phyloP scores from a whole-genome alignment of 2,329 filamentous ascomycete species.

The Cercospora zeina region DNA sequence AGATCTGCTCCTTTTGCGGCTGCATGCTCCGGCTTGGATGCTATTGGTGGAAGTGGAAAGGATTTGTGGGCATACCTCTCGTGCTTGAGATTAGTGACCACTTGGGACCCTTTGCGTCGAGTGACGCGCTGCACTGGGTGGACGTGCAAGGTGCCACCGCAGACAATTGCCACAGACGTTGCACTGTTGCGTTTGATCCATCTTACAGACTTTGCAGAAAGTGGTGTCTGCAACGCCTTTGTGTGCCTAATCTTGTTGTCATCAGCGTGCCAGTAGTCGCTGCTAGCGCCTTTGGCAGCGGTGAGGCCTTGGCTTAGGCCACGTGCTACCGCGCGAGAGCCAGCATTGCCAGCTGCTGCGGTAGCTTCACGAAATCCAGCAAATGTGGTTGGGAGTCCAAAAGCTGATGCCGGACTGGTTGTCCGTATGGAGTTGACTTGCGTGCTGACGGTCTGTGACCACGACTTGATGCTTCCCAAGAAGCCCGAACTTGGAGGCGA shows the following conservation, averaged over 20 bases:
- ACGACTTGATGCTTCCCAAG: slow-evolving; percentile 39
- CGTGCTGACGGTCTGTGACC: slow-evolving; percentile 47
- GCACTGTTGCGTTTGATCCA: slow-evolving; percentile 66
- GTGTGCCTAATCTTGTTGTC: slow-evolving; percentile 70
- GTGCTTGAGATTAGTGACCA: slow-evolving; percentile 51
- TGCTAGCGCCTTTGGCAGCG: slow-evolving; percentile 68
- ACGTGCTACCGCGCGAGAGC: slow-evolving; percentile 69
- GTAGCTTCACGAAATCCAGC: slow-evolving; percentile 38
- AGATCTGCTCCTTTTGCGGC: slow-evolving; percentile 12
- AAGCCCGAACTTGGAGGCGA: slow-evolving; percentile 39
- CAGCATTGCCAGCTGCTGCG: slow-evolving; percentile 54
- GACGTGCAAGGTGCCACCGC: slow-evolving; percentile 65
- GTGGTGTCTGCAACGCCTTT: slow-evolving; percentile 53
- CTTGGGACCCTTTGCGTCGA: slow-evolving; percentile 45
- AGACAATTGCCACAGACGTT: slow-evolving; percentile 64
- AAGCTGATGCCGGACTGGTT: slow-evolving; percentile 23
- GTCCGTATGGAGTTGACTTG: slow-evolving; percentile 38
- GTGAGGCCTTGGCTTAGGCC: slow-evolving; percentile 73
- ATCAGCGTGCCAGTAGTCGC: slow-evolving; percentile 69
- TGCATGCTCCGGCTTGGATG: slow-evolving; percentile 20
- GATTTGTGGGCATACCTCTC: slow-evolving; percentile 34
- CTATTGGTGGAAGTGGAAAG: slow-evolving; percentile 33
- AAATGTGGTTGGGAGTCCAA: slow-evolving; percentile 37
- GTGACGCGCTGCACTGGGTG: slow-evolving; percentile 60
- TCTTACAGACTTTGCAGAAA: slow-evolving; percentile 57